phyloP scores from a whole-genome alignment of 1,284 basidiomycete genomes.

The Cryptococcus sp. region DNA sequence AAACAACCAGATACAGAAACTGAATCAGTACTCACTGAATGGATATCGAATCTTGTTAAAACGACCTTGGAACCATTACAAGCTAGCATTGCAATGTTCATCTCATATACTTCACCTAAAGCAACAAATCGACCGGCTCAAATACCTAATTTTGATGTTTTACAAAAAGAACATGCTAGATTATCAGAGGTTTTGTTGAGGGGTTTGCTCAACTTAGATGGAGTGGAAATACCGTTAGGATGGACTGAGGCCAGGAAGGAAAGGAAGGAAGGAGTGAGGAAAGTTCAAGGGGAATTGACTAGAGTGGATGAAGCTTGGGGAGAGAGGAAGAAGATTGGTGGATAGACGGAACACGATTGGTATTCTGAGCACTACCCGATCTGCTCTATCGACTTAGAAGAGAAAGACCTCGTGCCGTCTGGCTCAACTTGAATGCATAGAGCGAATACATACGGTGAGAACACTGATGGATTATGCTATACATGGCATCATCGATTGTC shows the following conservation, averaged over 20 bases:
- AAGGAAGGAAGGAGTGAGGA: slow-evolving; percentile 49
- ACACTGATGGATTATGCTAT: too few species aligned
- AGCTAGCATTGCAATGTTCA: slow-evolving; percentile 32
- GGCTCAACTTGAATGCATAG: too few species aligned
- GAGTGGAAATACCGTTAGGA: slow-evolving; percentile 45
- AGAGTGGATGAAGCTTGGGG: slow-evolving; percentile 49
- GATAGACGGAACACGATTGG: slow-evolving; percentile 4
- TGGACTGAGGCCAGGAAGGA: slow-evolving; percentile 49
- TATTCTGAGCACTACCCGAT: too few species aligned
- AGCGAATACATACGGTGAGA: too few species aligned
- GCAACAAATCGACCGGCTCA: slow-evolving; percentile 32
- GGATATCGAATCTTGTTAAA: slow-evolving; percentile 33
- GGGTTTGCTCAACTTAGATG: slow-evolving; percentile 49
- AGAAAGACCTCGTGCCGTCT: too few species aligned
- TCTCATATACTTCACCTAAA: slow-evolving; percentile 28
- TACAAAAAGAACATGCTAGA: slow-evolving; percentile 46
- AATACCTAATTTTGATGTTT: slow-evolving; percentile 32
- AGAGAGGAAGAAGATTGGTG: slow-evolving; percentile 40
- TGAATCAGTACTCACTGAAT: slow-evolving; percentile 41
- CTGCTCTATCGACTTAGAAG: too few species aligned
- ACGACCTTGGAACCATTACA: slow-evolving; percentile 29
- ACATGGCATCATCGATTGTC: too few species aligned
- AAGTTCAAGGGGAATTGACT: slow-evolving; percentile 48
- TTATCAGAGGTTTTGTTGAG: slow-evolving; percentile 49
- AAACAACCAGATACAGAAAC: slow-evolving; percentile 42